These are phyloP conservation scores for Collybia nuda DNA, from an alignment of 768 basidiomycete species.

Conservation along the genomic window DNA sequence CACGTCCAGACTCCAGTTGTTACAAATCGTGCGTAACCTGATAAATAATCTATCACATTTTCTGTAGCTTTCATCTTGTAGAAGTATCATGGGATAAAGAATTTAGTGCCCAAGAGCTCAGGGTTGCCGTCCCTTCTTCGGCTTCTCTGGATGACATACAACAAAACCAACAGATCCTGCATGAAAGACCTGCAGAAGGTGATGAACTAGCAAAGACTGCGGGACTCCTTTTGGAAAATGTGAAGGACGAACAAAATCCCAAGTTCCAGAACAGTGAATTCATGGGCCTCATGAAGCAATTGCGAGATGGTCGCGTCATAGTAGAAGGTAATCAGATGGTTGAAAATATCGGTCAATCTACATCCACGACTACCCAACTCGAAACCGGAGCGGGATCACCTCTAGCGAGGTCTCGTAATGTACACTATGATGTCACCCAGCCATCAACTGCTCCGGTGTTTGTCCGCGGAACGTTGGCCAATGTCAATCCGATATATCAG, in stretches of 20 bases:
- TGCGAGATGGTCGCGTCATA: constrained; percentile 76
- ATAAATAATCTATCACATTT: not conserved
- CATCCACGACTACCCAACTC: constrained; percentile 7
- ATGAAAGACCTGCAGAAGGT: constrained; percentile 31
- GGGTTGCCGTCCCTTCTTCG: constrained; percentile 23
- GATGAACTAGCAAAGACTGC: constrained; percentile 84
- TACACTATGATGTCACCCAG: not conserved
- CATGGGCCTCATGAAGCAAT: constrained; percentile 80
- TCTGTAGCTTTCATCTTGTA: constrained; percentile 11
- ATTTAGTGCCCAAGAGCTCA: constrained; percentile 57
- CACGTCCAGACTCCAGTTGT: not conserved
- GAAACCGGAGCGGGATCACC: constrained; percentile 67
- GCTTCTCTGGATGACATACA: constrained; percentile 18
- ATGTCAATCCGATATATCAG: not conserved
- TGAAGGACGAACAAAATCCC: constrained; percentile 72
- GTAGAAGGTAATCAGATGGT: constrained; percentile 83
- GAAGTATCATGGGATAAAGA: constrained; percentile 63
- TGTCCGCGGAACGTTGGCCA: not conserved
- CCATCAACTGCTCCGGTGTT: not conserved
- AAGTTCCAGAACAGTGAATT: constrained; percentile 88
- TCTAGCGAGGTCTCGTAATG: not conserved
- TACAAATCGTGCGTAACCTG: not conserved
- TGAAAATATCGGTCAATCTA: constrained; percentile 38
- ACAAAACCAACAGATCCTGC: constrained; percentile 16
- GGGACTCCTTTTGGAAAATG: constrained; percentile 72